Conservation (phyloP, 2,329 filamentous ascomycete species). For the Amylocarpus encephaloides region DNA sequence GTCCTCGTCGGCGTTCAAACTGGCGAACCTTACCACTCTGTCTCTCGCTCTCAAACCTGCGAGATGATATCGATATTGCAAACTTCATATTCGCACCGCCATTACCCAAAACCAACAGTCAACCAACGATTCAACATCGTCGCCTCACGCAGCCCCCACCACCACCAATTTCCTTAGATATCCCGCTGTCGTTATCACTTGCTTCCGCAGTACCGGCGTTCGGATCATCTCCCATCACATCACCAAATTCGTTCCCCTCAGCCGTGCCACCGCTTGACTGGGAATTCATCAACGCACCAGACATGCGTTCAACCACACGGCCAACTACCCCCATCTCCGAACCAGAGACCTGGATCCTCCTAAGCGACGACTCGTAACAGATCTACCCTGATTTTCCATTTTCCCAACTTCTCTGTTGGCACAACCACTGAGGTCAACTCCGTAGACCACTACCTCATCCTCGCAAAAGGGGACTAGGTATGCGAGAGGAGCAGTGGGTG, state of each 20-base stretch:
- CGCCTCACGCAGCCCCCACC: not conserved
- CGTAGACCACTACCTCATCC: constrained; percentile 17
- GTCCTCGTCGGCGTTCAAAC: constrained; percentile 12
- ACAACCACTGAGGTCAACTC: constrained; percentile 20
- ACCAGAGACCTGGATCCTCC: constrained; percentile 25
- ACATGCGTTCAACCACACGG: constrained; percentile 4
- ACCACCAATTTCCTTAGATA: constrained; percentile 9
- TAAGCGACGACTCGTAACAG: constrained; percentile 30
- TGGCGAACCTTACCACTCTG: constrained; percentile 15
- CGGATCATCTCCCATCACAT: not conserved
- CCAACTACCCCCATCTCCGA: constrained; percentile 17
- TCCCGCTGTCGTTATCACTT: constrained; percentile 26
- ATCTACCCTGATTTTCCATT: not conserved
- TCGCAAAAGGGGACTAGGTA: not conserved
- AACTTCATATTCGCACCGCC: constrained; percentile 5
- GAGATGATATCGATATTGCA: constrained; percentile 18
- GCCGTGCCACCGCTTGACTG: constrained; percentile 12
- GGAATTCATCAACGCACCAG: constrained; percentile 20
- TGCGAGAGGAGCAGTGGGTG: constrained; percentile 23
- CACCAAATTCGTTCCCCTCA: not conserved
- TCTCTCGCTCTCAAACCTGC: constrained; percentile 18
- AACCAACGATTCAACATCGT: constrained; percentile 23
- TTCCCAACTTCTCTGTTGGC: not conserved
- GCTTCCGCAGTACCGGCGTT: constrained; percentile 10
- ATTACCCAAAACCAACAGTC: not conserved